Conservation (phyloP, 305 asterid species). For the Plantago coronopus region DNA sequence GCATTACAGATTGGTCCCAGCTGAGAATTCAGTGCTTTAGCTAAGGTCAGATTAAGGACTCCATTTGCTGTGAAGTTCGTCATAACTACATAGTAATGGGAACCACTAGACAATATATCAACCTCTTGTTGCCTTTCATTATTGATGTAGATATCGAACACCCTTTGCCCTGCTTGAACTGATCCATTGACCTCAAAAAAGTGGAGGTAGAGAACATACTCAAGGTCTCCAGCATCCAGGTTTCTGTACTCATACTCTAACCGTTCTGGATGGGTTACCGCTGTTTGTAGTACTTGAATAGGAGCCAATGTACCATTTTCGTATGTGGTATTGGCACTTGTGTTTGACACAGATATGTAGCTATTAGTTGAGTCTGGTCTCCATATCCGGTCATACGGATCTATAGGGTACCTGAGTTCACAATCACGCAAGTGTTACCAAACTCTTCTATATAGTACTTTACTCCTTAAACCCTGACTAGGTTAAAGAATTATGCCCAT, state of each 20-base stretch:
- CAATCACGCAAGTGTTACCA: constrained; percentile 9
- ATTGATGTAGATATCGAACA: constrained; percentile 47
- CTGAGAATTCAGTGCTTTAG: constrained; percentile 36
- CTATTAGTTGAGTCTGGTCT: constrained; percentile 31
- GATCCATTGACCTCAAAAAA: constrained; percentile 47
- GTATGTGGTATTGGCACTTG: constrained; percentile 21
- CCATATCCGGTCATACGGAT: constrained; percentile 52
- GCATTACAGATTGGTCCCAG: constrained; percentile 57
- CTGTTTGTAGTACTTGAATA: constrained; percentile 40
- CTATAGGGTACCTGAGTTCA: constrained; percentile 44
- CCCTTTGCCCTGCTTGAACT: constrained; percentile 44
- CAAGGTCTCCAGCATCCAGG: constrained; percentile 29
- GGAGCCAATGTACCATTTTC: constrained; percentile 38
- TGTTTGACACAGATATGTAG: constrained; percentile 12
- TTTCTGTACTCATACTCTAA: constrained; percentile 36
- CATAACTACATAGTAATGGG: constrained; percentile 25
- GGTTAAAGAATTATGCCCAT: no score
- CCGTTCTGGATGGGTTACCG: constrained; percentile 44
- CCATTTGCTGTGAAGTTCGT: constrained; percentile 44
- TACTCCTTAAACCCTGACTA: neutral
- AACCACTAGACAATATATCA: constrained; percentile 35
- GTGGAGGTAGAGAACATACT: constrained; percentile 44
- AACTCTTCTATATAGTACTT: neutral
- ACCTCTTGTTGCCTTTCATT: constrained; percentile 28
- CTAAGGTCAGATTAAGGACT: constrained; percentile 42